A percentile compares a stretch with the other conserved stretches of the same genome.
Evolutionary conservation across 2,329 filamentous ascomycete genomes (phyloP).

Genomic region (Ilyonectria mors-panacis): DNA sequence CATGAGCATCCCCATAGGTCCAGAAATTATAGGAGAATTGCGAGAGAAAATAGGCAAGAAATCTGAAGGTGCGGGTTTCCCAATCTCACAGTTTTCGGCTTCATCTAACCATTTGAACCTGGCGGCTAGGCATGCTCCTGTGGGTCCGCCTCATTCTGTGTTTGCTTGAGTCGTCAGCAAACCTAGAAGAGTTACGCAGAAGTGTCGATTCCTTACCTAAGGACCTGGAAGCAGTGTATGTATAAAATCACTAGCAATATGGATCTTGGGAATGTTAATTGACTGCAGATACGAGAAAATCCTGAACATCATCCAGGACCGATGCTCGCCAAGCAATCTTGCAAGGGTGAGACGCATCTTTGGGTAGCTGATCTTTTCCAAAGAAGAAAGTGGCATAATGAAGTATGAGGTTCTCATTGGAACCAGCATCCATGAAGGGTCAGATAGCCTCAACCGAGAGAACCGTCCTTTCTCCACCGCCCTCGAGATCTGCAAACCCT

Average conservation of each 20-base stretch:
- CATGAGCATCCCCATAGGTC: no score
- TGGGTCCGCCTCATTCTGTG: constrained; percentile 15
- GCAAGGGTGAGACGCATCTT: constrained; percentile 1
- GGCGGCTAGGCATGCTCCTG: constrained; percentile 16
- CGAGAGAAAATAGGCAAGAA: not conserved
- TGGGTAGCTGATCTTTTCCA: constrained; percentile 9
- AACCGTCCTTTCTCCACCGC: constrained; percentile 2
- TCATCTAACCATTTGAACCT: no score
- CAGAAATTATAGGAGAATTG: no score
- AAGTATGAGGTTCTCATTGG: constrained; percentile 4
- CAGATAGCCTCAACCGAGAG: not conserved
- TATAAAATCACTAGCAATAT: not conserved
- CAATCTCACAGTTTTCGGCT: no score
- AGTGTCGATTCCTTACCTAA: constrained; percentile 3
- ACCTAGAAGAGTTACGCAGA: not conserved
- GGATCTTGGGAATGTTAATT: not conserved
- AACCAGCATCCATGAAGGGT: not conserved
- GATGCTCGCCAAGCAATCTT: not conserved
- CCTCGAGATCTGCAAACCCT: not conserved
- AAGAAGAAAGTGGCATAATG: not conserved
- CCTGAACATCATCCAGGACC: constrained; percentile 6
- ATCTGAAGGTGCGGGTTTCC: constrained; percentile 16
- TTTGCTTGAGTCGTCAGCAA: not conserved
- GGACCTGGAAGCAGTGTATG: constrained; percentile 9
- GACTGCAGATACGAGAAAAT: not conserved